Evolutionary conservation across 2,329 filamentous ascomycete species (phyloP), one percentile per base, ranked within the genome.

Genomic region (Pezicula radicicola): DNA sequence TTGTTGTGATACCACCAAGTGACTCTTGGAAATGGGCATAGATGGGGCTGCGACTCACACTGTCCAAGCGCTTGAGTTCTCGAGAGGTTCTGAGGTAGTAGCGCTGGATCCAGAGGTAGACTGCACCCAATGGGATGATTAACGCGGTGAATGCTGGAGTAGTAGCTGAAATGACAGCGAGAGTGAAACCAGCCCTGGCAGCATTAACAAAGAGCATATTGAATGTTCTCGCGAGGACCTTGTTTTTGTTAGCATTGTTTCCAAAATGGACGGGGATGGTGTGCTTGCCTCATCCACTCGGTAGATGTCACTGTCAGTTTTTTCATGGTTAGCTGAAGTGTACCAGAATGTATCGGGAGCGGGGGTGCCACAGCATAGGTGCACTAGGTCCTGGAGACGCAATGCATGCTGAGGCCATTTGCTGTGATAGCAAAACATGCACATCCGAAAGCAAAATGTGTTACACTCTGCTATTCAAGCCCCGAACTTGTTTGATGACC

Each of bases 11-110:
- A 41, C 94, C 94, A 55, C 91, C 93, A 9, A 99, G 81, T 2
- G 91, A 95, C 72, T 99, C 95, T 68, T 99, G 94, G 75, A 99
- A 99, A 70, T 99, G 95, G 6, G 94, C 94, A 69, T 92, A 99
- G 63, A 99, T 96, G 25, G 95, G 95, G 69, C 92, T 97, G 63
- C 91, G 87, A 68, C 88, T 96, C 60, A 97, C 88, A 68, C 92
- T 97, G 72, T 99, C 94, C 53, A 99, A 79, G 59, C 94, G 83
- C 77, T 99, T 99, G 58, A 99, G 80, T 74, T 99, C 95, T 57
- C 95, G 88, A 53, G 94, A 99, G 13, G 94, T 97, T 56, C 92
- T 84, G 46, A 99, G 82, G 70, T 99, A 99, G 77, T 99, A 99
- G 63, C 92, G 86, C 71, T 99, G 94, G 63, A 97, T 96, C 73